phyloP scores from a whole-genome alignment of 768 basidiomycete genomes.

The Boletellus ananiceps region DNA sequence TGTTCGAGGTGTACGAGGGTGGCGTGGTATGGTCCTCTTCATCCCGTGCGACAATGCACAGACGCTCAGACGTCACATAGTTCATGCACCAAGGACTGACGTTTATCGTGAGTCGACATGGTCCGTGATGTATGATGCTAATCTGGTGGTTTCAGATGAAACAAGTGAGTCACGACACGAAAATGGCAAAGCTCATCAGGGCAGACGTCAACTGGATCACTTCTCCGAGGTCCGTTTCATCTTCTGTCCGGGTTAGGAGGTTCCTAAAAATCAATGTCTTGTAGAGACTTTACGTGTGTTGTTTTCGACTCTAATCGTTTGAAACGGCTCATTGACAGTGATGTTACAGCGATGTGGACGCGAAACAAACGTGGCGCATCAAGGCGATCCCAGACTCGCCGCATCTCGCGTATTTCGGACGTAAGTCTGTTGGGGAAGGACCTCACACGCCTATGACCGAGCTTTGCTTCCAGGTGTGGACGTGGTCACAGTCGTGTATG shows the following conservation, averaged over 20 bases:
- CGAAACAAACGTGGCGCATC: constrained; percentile 71
- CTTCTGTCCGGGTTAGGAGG: background rate
- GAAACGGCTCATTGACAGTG: background rate
- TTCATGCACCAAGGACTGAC: constrained; percentile 87
- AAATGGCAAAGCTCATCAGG: constrained; percentile 61
- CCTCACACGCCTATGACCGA: background rate
- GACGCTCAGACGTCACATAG: constrained; percentile 32
- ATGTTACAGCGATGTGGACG: constrained; percentile 61
- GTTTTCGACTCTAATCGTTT: background rate
- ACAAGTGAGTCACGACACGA: constrained; percentile 77
- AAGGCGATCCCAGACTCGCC: constrained; percentile 55
- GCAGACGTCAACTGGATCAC: constrained; percentile 87
- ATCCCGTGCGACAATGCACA: background rate
- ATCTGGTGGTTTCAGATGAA: constrained; percentile 46
- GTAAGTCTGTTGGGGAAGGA: constrained; percentile 37
- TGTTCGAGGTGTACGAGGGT: constrained; percentile 89
- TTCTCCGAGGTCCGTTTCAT: constrained; percentile 47
- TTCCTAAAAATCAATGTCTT: background rate
- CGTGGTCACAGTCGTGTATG: constrained; percentile 68
- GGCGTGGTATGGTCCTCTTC: constrained; percentile 54
- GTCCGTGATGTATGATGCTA: background rate
- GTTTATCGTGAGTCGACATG: constrained; percentile 53
- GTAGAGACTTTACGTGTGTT: constrained; percentile 71
- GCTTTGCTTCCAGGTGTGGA: constrained; percentile 45
- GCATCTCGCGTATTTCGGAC: constrained; percentile 64